Conservation (phyloP, 2,329 filamentous ascomycete species). For the Fusarium siculi region DNA sequence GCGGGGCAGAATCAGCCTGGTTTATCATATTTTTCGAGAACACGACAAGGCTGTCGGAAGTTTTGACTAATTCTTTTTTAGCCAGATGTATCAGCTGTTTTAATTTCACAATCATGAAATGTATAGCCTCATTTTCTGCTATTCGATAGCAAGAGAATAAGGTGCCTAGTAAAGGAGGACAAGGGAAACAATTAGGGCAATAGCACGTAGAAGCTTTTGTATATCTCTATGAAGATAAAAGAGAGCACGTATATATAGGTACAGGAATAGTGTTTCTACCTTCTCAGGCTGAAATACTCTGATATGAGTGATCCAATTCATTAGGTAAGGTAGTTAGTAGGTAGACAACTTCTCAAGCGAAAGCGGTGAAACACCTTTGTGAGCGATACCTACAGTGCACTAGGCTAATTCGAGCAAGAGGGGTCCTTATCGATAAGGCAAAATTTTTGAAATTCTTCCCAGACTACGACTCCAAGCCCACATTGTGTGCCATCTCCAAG, state of each 20-base stretch:
- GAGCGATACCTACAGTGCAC: constrained; percentile 24
- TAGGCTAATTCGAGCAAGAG: constrained; percentile 48
- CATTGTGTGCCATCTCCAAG: constrained; percentile 37
- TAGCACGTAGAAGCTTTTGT: background rate
- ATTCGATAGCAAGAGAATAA: no score
- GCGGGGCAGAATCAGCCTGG: constrained; percentile 28
- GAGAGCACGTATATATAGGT: background rate
- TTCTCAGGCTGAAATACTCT: background rate
- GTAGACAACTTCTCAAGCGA: constrained; percentile 6
- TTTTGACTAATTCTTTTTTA: background rate
- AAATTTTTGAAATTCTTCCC: constrained; percentile 50
- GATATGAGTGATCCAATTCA: background rate
- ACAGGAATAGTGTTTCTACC: background rate
- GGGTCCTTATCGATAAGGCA: constrained; percentile 55
- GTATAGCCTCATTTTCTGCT: background rate
- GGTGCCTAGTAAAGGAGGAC: background rate
- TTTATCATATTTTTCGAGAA: constrained; percentile 6
- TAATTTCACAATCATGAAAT: background rate
- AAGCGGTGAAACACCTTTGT: constrained; percentile 46
- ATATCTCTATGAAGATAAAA: background rate
- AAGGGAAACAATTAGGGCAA: background rate
- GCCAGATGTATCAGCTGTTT: background rate
- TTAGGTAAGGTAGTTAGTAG: no score
- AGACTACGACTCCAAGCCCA: constrained; percentile 41
- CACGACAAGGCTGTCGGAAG: background rate